phyloP scores from a whole-genome alignment of 2,329 filamentous ascomycete species.

The Aspergillus pseudoterreus region DNA sequence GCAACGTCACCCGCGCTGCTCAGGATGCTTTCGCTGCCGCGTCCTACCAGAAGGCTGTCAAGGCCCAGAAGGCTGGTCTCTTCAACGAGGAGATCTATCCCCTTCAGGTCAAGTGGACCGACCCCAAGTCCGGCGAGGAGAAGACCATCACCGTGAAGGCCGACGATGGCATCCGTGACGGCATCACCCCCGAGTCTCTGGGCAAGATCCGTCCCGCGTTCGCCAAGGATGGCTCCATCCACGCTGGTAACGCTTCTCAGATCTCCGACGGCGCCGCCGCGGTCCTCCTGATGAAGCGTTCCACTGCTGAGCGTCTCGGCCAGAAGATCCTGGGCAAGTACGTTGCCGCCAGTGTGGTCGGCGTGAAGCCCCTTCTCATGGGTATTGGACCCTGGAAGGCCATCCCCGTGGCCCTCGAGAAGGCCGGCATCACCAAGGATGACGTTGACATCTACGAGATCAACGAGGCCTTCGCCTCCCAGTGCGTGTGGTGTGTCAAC shows the following conservation, averaged over 20 bases:
- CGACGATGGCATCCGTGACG: constrained; percentile 82
- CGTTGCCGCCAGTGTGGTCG: constrained; percentile 78
- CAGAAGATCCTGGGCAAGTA: constrained; percentile 92
- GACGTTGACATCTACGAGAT: constrained; percentile 98
- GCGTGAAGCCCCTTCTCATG: constrained; percentile 92
- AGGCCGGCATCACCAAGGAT: constrained; percentile 78
- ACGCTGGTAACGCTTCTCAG: constrained; percentile 93
- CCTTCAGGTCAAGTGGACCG: constrained; percentile 78
- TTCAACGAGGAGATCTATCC: constrained; percentile 91
- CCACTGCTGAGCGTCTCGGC: constrained; percentile 80
- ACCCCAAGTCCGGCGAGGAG: constrained; percentile 84
- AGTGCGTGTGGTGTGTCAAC: constrained; percentile 90
- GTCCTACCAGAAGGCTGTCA: constrained; percentile 84
- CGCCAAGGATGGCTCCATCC: constrained; percentile 85
- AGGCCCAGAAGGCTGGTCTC: constrained; percentile 81
- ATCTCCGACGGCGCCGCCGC: constrained; percentile 95
- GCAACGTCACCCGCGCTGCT: constrained; percentile 63
- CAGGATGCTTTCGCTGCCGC: constrained; percentile 94
- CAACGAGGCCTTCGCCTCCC: constrained; percentile 96
- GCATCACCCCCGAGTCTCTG: constrained; percentile 84
- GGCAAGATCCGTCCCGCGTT: constrained; percentile 88
- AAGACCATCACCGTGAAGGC: constrained; percentile 76
- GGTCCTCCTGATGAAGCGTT: constrained; percentile 92
- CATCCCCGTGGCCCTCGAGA: constrained; percentile 85
- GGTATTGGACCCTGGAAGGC: constrained; percentile 93